Evolutionary conservation across 257 asterid genomes (phyloP).

Genomic region (Capsicum pubescens): DNA sequence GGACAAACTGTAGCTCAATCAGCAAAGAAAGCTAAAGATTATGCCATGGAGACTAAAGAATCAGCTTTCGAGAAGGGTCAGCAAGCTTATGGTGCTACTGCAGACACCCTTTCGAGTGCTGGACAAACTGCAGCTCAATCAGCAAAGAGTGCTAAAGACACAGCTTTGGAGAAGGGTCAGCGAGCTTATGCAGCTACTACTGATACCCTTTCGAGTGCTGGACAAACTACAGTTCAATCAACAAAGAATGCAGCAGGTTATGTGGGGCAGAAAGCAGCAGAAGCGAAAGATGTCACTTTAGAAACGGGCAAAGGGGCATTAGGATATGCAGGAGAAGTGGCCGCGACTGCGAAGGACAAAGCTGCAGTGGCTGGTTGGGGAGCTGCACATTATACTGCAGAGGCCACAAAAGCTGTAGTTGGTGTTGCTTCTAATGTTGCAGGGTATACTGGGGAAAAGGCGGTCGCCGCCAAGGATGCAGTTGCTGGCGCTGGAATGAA

Average conservation of each 20-base stretch:
- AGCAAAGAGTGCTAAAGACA: conserved; percentile 30
- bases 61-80: neutral
- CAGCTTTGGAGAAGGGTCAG: neutral
- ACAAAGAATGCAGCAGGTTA: conserved; percentile 44
- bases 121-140: conserved; percentile 24
- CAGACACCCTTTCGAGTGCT: neutral
- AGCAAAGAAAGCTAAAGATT: conserved; percentile 41
- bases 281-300: conserved; percentile 55
- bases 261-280: conserved; percentile 45
- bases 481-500: conserved; percentile 68
- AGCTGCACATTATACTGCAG: conserved; percentile 65
- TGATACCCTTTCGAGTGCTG: neutral
- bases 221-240: conserved; percentile 28
- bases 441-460: conserved; percentile 56
- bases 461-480: conserved; percentile 56
- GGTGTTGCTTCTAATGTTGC: conserved; percentile 59
- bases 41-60: conserved; percentile 31
- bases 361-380: conserved; percentile 82
- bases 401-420: conserved; percentile 59
- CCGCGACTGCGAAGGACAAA: conserved; percentile 56
- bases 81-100: neutral
- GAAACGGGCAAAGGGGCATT: conserved; percentile 58
- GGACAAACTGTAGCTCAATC: conserved; percentile 18
- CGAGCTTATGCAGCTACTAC: neutral
- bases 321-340: conserved; percentile 61